These are phyloP conservation scores for Phialocephala sp. DNA, from an alignment of 2,329 filamentous ascomycete genomes.

Conservation along the genomic window DNA sequence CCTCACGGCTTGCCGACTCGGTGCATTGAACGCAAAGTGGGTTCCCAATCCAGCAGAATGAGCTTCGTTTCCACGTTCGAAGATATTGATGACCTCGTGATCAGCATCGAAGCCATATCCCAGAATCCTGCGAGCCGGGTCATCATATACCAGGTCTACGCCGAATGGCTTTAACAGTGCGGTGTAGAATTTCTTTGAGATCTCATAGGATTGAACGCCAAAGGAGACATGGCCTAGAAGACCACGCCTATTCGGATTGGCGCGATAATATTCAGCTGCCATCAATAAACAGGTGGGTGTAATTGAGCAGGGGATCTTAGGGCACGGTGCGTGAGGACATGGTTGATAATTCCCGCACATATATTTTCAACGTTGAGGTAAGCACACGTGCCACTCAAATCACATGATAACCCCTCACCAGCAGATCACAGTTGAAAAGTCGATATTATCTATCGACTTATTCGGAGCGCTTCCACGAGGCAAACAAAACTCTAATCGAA, in stretches of 20 bases:
- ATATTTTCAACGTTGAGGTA: background rate
- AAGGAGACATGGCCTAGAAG: slow-evolving; percentile 38
- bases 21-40: slow-evolving; percentile 45
- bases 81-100: slow-evolving; percentile 43
- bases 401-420: background rate
- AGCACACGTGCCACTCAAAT: background rate
- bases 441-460: background rate
- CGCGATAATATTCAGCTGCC: background rate
- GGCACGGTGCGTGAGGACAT: background rate
- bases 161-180: slow-evolving; percentile 29
- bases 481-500: background rate
- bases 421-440: background rate
- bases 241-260: background rate
- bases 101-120: slow-evolving; percentile 41
- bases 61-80: slow-evolving; percentile 37
- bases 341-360: background rate
- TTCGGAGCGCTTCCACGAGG: background rate
- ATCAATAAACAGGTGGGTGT: background rate
- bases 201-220: slow-evolving; percentile 32
- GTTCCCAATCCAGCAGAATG: slow-evolving; percentile 39
- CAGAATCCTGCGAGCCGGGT: slow-evolving; percentile 30
- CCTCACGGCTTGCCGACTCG: slow-evolving; percentile 38
- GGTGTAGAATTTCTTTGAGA: slow-evolving; percentile 43
- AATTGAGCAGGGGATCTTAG: background rate
- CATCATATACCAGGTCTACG: slow-evolving; percentile 42